These are phyloP conservation scores for Gigaspora rosea DNA, from an alignment of 192 early-diverging fungal genomes.

Conservation along the genomic window DNA sequence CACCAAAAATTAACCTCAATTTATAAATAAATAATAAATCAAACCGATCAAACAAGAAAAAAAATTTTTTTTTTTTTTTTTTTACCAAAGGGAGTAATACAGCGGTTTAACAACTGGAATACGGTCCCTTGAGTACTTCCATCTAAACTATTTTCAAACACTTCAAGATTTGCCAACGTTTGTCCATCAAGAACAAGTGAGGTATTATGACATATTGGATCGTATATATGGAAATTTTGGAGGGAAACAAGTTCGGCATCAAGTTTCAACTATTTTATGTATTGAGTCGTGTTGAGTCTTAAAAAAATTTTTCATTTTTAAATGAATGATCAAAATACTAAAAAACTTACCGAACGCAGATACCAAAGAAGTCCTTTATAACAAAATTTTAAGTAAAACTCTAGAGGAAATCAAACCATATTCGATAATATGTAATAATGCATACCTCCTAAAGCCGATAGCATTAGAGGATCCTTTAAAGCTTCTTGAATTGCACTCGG, in stretches of 20 bases:
- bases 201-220: conserved; percentile 74
- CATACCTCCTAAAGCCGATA: conserved; percentile 48
- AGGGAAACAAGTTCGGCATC: conserved; percentile 85
- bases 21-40: neutral
- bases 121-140: conserved; percentile 77
- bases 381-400: conserved; percentile 35
- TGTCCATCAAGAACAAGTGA: conserved; percentile 91
- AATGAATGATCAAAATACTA: neutral
- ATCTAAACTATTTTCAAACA: conserved; percentile 84
- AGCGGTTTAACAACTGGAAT: conserved; percentile 81
- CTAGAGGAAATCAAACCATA: neutral
- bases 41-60: neutral
- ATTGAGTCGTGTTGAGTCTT: neutral
- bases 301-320: too few relatives aligned
- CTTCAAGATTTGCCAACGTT: conserved; percentile 88
- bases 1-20: neutral
- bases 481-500: conserved; percentile 49
- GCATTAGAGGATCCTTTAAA: conserved; percentile 34
- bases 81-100: conserved; percentile 83
- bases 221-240: conserved; percentile 80
- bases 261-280: conserved; percentile 66
- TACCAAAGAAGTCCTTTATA: conserved; percentile 86
- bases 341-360: conserved; percentile 67
- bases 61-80: neutral
- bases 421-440: neutral